Evolutionary conservation across 2,329 filamentous ascomycete species (phyloP).

Genomic region (Fusarium gaditjirri): DNA sequence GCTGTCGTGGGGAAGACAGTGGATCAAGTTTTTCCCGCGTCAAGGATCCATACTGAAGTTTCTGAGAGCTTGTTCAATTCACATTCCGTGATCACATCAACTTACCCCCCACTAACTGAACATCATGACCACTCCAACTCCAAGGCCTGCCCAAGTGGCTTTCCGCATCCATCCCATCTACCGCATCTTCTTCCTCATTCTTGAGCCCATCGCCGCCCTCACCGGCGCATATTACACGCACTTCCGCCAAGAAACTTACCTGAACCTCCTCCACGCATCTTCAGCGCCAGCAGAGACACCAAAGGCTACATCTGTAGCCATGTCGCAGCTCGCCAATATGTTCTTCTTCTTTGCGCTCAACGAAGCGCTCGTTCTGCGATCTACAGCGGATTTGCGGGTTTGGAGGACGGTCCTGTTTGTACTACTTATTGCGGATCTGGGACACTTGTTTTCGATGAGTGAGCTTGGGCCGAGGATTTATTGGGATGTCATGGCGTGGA

Average conservation of each 20-base stretch:
- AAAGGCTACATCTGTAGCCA: slow-evolving; percentile 70
- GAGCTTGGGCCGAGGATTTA: slow-evolving; percentile 70
- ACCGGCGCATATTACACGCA: slow-evolving; percentile 64
- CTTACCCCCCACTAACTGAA: slow-evolving; percentile 3
- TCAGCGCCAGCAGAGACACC: slow-evolving; percentile 60
- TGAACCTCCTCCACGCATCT: slow-evolving; percentile 69
- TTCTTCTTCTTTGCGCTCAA: slow-evolving; percentile 82
- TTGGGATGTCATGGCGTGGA: slow-evolving; percentile 71
- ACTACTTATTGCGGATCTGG: slow-evolving; percentile 79
- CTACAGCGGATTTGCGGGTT: slow-evolving; percentile 73
- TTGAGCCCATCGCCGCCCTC: slow-evolving; percentile 70
- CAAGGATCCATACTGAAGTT: slow-evolving; percentile 26
- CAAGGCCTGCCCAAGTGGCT: slow-evolving; percentile 43
- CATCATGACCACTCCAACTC: slow-evolving; percentile 41
- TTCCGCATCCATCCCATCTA: slow-evolving; percentile 70
- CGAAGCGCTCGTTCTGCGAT: slow-evolving; percentile 79
- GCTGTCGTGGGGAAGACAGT: slow-evolving; percentile 25
- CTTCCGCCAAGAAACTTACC: slow-evolving; percentile 65
- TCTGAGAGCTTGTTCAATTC: not conserved
- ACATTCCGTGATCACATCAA: not conserved
- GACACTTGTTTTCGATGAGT: slow-evolving; percentile 75
- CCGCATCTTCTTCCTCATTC: slow-evolving; percentile 77
- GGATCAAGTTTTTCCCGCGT: slow-evolving; percentile 45
- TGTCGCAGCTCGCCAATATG: slow-evolving; percentile 81
- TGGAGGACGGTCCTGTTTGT: slow-evolving; percentile 75